These are phyloP conservation scores for Podila epigama DNA, from an alignment of 192 early-diverging fungal genomes.

Conservation along the genomic window DNA sequence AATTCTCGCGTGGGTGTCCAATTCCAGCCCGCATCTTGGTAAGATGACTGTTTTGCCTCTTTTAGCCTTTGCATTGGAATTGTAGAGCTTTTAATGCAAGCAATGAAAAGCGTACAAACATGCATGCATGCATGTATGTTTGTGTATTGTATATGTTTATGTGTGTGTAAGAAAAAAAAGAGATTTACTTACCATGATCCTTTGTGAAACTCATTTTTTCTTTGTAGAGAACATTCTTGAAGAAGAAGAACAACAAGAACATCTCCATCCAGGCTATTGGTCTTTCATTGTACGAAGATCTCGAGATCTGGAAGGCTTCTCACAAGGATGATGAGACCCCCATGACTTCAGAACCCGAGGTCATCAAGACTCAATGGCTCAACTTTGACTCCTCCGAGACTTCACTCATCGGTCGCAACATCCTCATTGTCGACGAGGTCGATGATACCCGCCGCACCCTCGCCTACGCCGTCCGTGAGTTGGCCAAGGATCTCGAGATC, in stretches of 20 bases:
- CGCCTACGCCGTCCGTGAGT: slow-evolving; percentile 75
- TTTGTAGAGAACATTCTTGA: slow-evolving; percentile 70
- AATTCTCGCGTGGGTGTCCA: slow-evolving; percentile 12
- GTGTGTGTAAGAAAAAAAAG: too few species aligned
- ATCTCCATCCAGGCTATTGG: slow-evolving; percentile 83
- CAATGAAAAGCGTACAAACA: too few species aligned
- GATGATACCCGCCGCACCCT: slow-evolving; percentile 80
- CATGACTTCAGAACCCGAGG: slow-evolving; percentile 59
- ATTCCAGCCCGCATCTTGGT: slow-evolving; percentile 49
- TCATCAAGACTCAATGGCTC: slow-evolving; percentile 84
- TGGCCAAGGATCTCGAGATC: slow-evolving; percentile 70
- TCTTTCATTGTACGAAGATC: slow-evolving; percentile 78
- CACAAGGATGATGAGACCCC: slow-evolving; percentile 47
- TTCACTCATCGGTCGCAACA: slow-evolving; percentile 71
- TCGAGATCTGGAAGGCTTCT: slow-evolving; percentile 53
- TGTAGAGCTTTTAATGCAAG: too few species aligned
- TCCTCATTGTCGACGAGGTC: slow-evolving; percentile 82
- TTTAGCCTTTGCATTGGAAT: not conserved
- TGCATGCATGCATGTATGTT: not conserved
- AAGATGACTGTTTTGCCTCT: not conserved
- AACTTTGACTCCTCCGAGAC: slow-evolving; percentile 74
- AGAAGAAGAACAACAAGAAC: slow-evolving; percentile 70
- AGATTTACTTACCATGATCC: not conserved
- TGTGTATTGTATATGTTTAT: too few species aligned
- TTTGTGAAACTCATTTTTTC: not conserved